Percentiles rank a stretch among this genome's conserved stretches.
Conservation (phyloP, 129 eudicot species). For the Chrysanthemum seticuspe region DNA sequence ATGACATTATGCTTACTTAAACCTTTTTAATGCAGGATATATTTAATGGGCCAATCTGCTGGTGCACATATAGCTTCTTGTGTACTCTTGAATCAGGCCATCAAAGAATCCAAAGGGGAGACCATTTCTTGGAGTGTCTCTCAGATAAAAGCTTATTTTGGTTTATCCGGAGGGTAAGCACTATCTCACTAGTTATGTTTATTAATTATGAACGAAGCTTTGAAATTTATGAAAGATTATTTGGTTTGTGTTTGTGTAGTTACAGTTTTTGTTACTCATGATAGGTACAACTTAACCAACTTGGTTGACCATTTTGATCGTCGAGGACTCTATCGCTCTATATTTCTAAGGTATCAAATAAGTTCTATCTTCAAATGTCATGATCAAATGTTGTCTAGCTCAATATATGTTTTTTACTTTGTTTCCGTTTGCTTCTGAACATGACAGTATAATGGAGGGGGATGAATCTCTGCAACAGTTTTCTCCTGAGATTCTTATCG, state of each 20-base stretch:
- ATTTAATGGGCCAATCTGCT: constrained; percentile 95
- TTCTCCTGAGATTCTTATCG: constrained; percentile 80
- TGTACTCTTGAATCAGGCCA: constrained; percentile 85
- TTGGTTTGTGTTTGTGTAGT: constrained; percentile 3
- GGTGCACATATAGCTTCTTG: constrained; percentile 94
- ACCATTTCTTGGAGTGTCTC: constrained; percentile 71
- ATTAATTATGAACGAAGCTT: neutral
- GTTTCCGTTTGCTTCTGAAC: constrained; percentile 3
- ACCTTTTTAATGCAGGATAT: constrained; percentile 52
- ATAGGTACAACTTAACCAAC: constrained; percentile 74
- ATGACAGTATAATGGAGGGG: constrained; percentile 93
- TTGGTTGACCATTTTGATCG: constrained; percentile 87
- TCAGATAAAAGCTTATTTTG: constrained; percentile 95
- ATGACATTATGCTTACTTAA: neutral
- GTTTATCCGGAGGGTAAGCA: constrained; percentile 95
- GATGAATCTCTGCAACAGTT: constrained; percentile 59
- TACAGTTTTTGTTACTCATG: neutral
- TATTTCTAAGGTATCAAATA: constrained; percentile 66
- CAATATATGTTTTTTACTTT: neutral
- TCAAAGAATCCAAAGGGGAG: constrained; percentile 67
- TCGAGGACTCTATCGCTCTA: constrained; percentile 91
- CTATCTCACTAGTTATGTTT: neutral
- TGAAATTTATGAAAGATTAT: neutral
- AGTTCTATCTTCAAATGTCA: constrained; percentile 4
- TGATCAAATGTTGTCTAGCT: neutral